Percentiles rank a stretch among this genome's conserved stretches.
Evolutionary conservation across 73 alveolate genomes (phyloP).

Genomic region (Paramecium sexaurelia): DNA sequence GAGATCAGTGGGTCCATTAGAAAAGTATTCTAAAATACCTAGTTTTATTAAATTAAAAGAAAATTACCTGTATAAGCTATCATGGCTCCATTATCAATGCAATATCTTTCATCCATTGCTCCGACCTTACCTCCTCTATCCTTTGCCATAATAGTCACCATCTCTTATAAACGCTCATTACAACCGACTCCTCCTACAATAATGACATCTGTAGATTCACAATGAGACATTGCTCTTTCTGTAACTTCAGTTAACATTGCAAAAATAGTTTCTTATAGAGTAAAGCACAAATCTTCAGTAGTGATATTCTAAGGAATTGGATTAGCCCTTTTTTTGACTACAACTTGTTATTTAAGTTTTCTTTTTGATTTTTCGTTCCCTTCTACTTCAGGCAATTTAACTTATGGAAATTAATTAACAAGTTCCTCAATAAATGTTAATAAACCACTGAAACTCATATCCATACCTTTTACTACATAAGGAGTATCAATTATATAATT

Average conservation of each 20-base stretch:
- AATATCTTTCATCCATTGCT: conserved; percentile 99
- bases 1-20: conserved; percentile 80
- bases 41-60: not conserved
- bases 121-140: conserved; percentile 98
- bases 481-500: conserved; percentile 93
- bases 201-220: conserved; percentile 94
- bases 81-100: conserved; percentile 99
- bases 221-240: conserved; percentile 99
- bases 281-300: conserved; percentile 93
- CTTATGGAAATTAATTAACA: conserved; percentile 70
- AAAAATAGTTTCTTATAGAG: conserved; percentile 96
- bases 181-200: conserved; percentile 99
- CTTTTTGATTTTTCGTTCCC: conserved; percentile 65
- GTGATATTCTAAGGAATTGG: conserved; percentile 71
- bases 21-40: conserved; percentile 82
- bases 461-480: conserved; percentile 99
- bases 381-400: conserved; percentile 54
- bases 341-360: conserved; percentile 66
- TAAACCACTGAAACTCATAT: conserved; percentile 96
- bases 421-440: conserved; percentile 89
- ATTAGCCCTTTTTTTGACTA: conserved; percentile 63
- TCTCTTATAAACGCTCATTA: conserved; percentile 94
- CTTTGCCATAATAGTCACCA: conserved; percentile 94
- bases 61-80: conserved; percentile 98
- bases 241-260: conserved; percentile 98